Conservation (phyloP, 805 yeast species). For the Candida tibetensis region DNA sequence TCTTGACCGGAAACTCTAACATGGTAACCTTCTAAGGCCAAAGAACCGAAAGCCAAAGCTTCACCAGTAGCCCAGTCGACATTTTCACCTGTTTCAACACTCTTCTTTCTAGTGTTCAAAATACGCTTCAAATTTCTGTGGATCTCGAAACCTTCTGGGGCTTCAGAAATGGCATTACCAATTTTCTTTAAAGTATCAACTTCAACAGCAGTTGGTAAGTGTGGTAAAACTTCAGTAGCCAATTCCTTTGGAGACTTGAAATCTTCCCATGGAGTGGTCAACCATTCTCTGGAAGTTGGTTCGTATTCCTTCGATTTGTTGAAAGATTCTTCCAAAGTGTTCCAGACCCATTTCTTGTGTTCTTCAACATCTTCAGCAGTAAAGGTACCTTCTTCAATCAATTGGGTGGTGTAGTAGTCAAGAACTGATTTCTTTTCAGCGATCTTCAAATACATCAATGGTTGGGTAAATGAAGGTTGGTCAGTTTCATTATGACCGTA, state of each 20-base stretch:
- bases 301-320: conserved; percentile 82
- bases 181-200: conserved; percentile 69
- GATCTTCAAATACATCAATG: conserved; percentile 90
- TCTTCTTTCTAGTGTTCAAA: conserved; percentile 79
- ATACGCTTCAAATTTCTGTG: conserved; percentile 97
- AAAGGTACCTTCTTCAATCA: conserved; percentile 84
- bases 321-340: conserved; percentile 85
- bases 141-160: conserved; percentile 84
- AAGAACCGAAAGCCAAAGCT: conserved; percentile 94
- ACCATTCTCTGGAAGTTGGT: conserved; percentile 95
- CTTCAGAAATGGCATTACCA: conserved; percentile 74
- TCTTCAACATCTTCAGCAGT: conserved; percentile 87
- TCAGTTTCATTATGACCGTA: conserved; percentile 99
- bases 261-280: conserved; percentile 98
- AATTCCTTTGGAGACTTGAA: conserved; percentile 97
- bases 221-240: conserved; percentile 93
- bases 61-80: conserved; percentile 99
- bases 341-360: conserved; percentile 98
- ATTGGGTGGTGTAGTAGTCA: conserved; percentile 77
- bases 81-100: conserved; percentile 85
- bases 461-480: conserved; percentile 98
- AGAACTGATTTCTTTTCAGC: conserved; percentile 86
- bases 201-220: conserved; percentile 89
- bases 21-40: conserved; percentile 89
- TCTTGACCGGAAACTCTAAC: conserved; percentile 99